Conservation (phyloP, 2,329 filamentous ascomycete genomes). For the Emmonsia crescens region DNA sequence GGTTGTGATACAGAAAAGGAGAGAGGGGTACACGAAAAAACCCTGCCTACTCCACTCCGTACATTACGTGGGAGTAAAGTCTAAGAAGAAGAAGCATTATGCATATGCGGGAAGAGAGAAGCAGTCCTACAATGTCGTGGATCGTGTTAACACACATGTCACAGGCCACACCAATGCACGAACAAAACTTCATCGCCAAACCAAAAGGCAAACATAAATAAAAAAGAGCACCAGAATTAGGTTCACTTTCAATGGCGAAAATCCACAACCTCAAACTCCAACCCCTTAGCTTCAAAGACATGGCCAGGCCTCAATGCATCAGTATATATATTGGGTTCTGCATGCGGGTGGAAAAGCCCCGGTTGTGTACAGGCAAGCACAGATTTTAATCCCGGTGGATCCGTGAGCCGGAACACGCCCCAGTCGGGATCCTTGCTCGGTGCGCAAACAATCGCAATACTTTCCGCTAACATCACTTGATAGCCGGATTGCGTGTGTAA, state of each 20-base stretch:
- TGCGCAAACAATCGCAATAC: constrained; percentile 92
- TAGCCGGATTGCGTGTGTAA: constrained; percentile 90
- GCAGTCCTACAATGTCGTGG: not conserved
- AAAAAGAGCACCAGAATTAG: not conserved
- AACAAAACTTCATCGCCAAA: not conserved
- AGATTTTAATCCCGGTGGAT: constrained; percentile 80
- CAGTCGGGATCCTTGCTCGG: constrained; percentile 65
- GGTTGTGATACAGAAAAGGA: not conserved
- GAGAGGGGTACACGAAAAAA: not conserved
- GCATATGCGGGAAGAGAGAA: not conserved
- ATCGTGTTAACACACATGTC: not conserved
- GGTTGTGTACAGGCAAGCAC: constrained; percentile 67
- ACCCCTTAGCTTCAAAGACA: constrained; percentile 55
- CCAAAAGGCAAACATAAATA: not conserved
- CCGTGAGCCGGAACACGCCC: constrained; percentile 85
- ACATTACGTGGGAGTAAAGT: not conserved
- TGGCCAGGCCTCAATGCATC: constrained; percentile 60
- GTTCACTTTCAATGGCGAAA: constrained; percentile 27
- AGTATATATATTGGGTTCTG: constrained; percentile 63
- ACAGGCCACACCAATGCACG: not conserved
- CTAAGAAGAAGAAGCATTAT: not conserved
- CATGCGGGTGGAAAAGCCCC: constrained; percentile 74
- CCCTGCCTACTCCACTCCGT: not conserved
- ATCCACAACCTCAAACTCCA: constrained; percentile 60
- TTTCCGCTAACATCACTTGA: constrained; percentile 93